Base-by-base conservation (phyloP, 495 filamentous ascomycete species). In the Chaetomidium leptoderma region DNA sequence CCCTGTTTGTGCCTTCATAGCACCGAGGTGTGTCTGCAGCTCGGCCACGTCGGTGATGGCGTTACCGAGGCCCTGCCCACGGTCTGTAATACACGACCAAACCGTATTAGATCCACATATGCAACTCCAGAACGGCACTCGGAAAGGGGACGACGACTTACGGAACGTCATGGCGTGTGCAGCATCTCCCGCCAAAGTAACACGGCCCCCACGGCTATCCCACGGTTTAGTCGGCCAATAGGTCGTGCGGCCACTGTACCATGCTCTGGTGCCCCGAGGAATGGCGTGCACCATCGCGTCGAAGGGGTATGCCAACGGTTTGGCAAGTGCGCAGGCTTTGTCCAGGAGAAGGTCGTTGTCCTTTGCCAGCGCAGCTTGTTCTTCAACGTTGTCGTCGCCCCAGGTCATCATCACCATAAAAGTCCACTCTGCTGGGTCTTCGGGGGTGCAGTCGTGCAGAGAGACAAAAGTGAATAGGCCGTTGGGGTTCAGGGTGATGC, bases 61-160 rank as follows among this genome's bases (percentile, higher is more conserved):
- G 53, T 79, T 74, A 29, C 79, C 78, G 13, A 80, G 62, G 0
- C 77, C 78, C 63, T 81, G 78, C 3, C 76, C 78, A 14, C 78
- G 73, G 48, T 81, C 68, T 62, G 58, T 56, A 4, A n/a, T 11
- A 42, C 29, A 37, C 8, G 32, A 21, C 48, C 29, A 3, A 39
- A 26, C 0, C 21, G 19, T 14, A 14, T 37, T 23, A 52, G 49
- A 7, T n/a, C 24, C 33, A 24, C 4, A 4, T 30, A 37, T 26
- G n/a, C 30, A 13, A 21, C 6, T 16, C 1, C 13, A 21, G 5
- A 29, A 8, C 21, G 19, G 21, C 11, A 5, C 24, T 9, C 17
- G 14, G 2, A 13, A 21, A 32, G n/a, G 35, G 17, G 5, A 26
- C 0, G 26, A 33, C 2, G 35, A 56, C 64, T 55, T n/a, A 64